Evolutionary conservation across 169 alveolate genomes (phyloP), one percentile per base, ranked within the genome.

Genomic region (Cryptosporidium sp.): DNA sequence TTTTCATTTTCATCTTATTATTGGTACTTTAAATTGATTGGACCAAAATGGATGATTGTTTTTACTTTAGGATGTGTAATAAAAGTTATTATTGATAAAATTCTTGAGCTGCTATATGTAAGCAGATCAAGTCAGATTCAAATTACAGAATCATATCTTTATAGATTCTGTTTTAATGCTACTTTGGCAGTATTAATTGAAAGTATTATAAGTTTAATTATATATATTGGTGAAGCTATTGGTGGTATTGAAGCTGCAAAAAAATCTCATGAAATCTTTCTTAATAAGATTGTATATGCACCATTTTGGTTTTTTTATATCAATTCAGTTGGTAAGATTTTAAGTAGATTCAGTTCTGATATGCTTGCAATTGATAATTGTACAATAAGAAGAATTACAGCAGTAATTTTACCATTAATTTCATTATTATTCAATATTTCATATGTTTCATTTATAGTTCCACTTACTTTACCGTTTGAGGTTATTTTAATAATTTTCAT

Each of bases 271-370:
- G 91, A 92, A 62, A 72, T 86, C 35, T 84, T 92, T 3, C 61
- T 92, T 7, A 10, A n/a, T 21, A 92, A 85, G 67, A 89, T 92
- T 10, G 37, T 92, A 14, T 75, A 89, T 29, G 92, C 94, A 0
- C 94, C 94, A 4, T 80, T 92, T 39, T 92, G 92, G 91, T 89
- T 84, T 23, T 92, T 85, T 70, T 91, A 92, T 85, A 84, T 89
- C n/a, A 89, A 86, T 39, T 91, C 92, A 7, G 33, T 92, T 31
- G 94, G 94, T 1, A 87, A 85, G 75, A 89, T 92, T 65, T 85
- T 92, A 8, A 92, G 87, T 37, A 75, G 92, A 85, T 89, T 92
- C 71, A 89, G 91, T 48, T 86, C 93, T 35, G 94, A 92, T 45
- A 61, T 92, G 70, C 72, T 91, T 52, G 87, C 89, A 2, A 56